These are phyloP conservation scores for Penicillium sp. DNA, from an alignment of 2,329 filamentous ascomycete genomes.

Conservation along the genomic window DNA sequence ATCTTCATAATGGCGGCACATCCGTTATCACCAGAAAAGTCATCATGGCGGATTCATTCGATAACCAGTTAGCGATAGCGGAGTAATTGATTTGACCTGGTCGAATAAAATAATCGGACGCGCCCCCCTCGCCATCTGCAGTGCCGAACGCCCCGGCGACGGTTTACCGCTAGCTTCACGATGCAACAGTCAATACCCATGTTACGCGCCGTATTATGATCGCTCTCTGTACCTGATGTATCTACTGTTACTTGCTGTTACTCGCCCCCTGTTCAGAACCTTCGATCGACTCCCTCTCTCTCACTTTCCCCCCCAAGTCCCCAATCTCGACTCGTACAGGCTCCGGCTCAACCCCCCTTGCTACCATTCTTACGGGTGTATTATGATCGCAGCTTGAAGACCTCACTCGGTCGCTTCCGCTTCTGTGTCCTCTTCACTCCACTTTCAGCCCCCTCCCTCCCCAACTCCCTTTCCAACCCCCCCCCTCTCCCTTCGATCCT, in stretches of 20 bases:
- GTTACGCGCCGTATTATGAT: neutral
- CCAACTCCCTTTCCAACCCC: constrained; percentile 8
- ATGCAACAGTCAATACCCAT: too few relatives aligned
- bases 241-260: neutral
- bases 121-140: too few relatives aligned
- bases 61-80: too few relatives aligned
- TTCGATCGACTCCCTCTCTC: constrained; percentile 14
- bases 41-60: too few relatives aligned
- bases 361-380: constrained; percentile 12
- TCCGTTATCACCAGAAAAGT: too few relatives aligned
- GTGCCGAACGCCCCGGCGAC: too few relatives aligned
- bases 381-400: constrained; percentile 27
- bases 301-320: constrained; percentile 10
- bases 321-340: too few relatives aligned
- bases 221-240: neutral
- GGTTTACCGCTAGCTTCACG: too few relatives aligned
- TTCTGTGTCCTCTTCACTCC: constrained; percentile 16
- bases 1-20: too few relatives aligned
- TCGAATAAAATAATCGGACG: too few relatives aligned
- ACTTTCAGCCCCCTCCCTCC: constrained; percentile 20
- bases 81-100: too few relatives aligned
- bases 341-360: constrained; percentile 9
- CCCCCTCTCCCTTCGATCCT: constrained; percentile 8
- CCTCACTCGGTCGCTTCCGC: constrained; percentile 19
- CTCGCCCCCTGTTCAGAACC: constrained; percentile 11